Conservation (phyloP, 495 filamentous ascomycete genomes). For the Xylaria nigripes region DNA sequence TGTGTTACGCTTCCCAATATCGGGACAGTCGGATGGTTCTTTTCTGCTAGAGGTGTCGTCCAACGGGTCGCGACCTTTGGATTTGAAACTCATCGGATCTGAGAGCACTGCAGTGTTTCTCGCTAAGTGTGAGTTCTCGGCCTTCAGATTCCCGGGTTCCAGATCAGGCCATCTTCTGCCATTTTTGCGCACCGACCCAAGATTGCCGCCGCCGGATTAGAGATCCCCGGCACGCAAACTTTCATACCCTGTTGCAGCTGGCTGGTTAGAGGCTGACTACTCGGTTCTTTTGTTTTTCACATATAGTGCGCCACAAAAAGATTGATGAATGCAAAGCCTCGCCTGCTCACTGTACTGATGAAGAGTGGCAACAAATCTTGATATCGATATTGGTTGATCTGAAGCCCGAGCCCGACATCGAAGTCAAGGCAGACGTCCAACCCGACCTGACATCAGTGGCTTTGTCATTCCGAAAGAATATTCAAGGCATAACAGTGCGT, state of each 20-base stretch:
- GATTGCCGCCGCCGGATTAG: constrained; percentile 6
- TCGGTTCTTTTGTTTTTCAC: constrained; percentile 11
- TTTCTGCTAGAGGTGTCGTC: constrained; percentile 19
- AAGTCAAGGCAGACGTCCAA: constrained; percentile 34
- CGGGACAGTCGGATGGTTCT: constrained; percentile 17
- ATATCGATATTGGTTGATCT: constrained; percentile 29
- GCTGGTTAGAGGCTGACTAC: constrained; percentile 10
- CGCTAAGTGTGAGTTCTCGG: constrained; percentile 19
- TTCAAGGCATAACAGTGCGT: constrained; percentile 41
- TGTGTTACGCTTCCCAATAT: constrained; percentile 22
- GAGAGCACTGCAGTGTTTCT: constrained; percentile 25
- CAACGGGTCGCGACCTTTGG: constrained; percentile 21
- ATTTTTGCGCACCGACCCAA: background rate
- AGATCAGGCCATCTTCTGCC: background rate
- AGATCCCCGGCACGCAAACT: constrained; percentile 8
- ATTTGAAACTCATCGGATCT: constrained; percentile 23
- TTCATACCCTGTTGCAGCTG: background rate
- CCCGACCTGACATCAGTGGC: constrained; percentile 24
- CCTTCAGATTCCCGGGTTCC: background rate
- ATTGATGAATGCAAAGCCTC: constrained; percentile 20
- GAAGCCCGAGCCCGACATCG: constrained; percentile 30
- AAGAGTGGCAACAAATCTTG: constrained; percentile 41
- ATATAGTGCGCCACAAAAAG: constrained; percentile 25
- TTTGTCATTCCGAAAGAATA: constrained; percentile 36
- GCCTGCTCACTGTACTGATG: constrained; percentile 29